Evolutionary conservation across 2,329 filamentous ascomycete species (phyloP), one percentile per base, ranked within the genome.

Genomic region (Dothiorella sarmentorum): DNA sequence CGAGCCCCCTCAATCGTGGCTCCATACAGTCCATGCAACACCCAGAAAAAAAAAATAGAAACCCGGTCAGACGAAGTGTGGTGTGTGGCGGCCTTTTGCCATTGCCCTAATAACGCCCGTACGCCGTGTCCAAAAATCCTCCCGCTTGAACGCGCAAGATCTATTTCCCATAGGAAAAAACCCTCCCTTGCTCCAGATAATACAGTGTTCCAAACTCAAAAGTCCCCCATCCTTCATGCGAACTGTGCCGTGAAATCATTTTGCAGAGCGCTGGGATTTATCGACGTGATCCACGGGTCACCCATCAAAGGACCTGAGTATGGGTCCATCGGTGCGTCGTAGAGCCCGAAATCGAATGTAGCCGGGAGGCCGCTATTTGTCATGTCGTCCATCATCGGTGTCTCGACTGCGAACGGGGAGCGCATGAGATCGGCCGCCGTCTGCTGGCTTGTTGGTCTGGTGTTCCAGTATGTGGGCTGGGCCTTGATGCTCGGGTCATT

Each of bases 101-200:
- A 33, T 24, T 17, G 35, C 27, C 35, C 27, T 7, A 13, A n/a
- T 31, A 27, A 49, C 44, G 44, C 56, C 56, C 31, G 17, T 22
- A 52, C 56, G 18, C 56, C 56, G 10, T 33, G 27, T 43, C 38
- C 38, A 15, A 24, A 15, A 26, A 17, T 22, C 26, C 27, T 10
- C 45, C 56, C 56, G 56, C 56, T 58, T 58, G 56, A 58, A 58
- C 56, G 56, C 56, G 33, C 56, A 20, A 26, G 24, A 26, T 58
- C 56, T 58, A 58, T 58, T 18, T n/a, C 42, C 29, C n/a, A 20
- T n/a, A 35, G 31, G 31, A 26, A 11, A 40, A 47, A 22, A 10
- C 42, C 27, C 31, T 35, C 43, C 42, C 55, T 38, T 31, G 42
- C 35, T 40, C 49, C 49, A 53, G 37, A 56, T 56, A 49, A 40